Evolutionary conservation across 2,329 filamentous ascomycete genomes (phyloP), one percentile per base, ranked within the genome.

Genomic region (Alternaria solani): DNA sequence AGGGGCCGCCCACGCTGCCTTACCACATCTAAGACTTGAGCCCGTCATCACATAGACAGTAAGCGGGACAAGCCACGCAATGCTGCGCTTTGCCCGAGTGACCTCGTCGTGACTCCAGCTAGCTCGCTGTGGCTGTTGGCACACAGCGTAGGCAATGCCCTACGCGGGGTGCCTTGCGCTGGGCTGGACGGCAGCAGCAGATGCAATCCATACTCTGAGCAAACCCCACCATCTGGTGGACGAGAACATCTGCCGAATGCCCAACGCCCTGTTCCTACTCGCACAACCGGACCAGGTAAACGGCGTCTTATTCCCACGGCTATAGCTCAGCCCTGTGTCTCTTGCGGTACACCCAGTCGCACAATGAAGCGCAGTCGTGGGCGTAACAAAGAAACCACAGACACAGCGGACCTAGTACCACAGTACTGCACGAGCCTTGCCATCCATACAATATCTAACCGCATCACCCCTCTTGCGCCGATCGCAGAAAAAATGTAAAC

Each of bases 41-140:
- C 36, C n/a, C 54, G 54, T 57, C 65, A 66, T 66, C 55, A 62
- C 64, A 58, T 61, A 61, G 61, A 55, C 61, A 55, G 46, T 61
- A 61, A 65, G 63, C 63, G 48, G 32, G 16, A 51, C 39, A 20
- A 58, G 26, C 12, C 51, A 34, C 20, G 49, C 60, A 47, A 3
- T 44, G 51, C 65, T 64, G 63, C 65, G 51, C 57, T 57, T 20
- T 57, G 60, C 61, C 63, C 43, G 61, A 62, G 47, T 47, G 52
- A 38, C 59, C 28, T 65, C 57, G 62, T 61, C 59, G 64, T 61
- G 58, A 47, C 57, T 47, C 56, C 48, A 36, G 59, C 63, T 51
- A 65, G 59, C 57, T 53, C 43, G 23, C 51, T 38, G n/a, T 49
- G 46, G 25, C 25, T 8, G 43, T 52, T 55, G 44, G 46, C 46